Evolutionary conservation across 129 eudicot genomes (phyloP).

Genomic region (Chrysanthemum lavandulifolium): DNA sequence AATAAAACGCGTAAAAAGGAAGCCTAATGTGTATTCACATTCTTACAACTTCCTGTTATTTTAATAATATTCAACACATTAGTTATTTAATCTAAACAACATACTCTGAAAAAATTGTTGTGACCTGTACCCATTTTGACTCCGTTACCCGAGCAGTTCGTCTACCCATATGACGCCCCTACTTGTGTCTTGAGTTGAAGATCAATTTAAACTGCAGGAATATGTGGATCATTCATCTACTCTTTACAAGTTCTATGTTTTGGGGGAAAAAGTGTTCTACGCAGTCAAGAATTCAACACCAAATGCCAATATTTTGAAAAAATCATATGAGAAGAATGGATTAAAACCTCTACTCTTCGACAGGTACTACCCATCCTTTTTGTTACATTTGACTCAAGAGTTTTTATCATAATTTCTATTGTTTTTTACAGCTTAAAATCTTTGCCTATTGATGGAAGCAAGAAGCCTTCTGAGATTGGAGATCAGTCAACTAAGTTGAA

Average conservation of each 20-base stretch:
- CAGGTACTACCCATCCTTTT: slow-evolving; percentile 46
- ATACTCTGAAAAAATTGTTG: not conserved
- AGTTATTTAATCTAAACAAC: not conserved
- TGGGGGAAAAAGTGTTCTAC: slow-evolving; percentile 70
- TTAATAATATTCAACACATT: not conserved
- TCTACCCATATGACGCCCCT: not conserved
- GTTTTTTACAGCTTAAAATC: slow-evolving; percentile 69
- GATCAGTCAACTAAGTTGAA: slow-evolving; percentile 24
- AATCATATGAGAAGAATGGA: slow-evolving; percentile 42
- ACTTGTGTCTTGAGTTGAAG: not conserved
- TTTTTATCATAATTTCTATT: slow-evolving; percentile 1
- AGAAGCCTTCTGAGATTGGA: slow-evolving; percentile 27
- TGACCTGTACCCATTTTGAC: not conserved
- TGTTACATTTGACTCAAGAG: not conserved
- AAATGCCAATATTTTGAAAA: slow-evolving; percentile 61
- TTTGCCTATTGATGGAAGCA: slow-evolving; percentile 62
- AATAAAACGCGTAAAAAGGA: not conserved
- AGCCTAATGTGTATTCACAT: not conserved
- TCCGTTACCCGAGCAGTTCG: not conserved
- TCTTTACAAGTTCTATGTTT: slow-evolving; percentile 75
- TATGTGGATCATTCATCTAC: slow-evolving; percentile 89
- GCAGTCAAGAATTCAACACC: slow-evolving; percentile 86
- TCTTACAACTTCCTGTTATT: not conserved
- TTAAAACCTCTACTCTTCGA: slow-evolving; percentile 75
- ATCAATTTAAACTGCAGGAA: slow-evolving; percentile 62